Conservation (phyloP, 2,329 filamentous ascomycete species). For the Neodidymelliopsis sp. region DNA sequence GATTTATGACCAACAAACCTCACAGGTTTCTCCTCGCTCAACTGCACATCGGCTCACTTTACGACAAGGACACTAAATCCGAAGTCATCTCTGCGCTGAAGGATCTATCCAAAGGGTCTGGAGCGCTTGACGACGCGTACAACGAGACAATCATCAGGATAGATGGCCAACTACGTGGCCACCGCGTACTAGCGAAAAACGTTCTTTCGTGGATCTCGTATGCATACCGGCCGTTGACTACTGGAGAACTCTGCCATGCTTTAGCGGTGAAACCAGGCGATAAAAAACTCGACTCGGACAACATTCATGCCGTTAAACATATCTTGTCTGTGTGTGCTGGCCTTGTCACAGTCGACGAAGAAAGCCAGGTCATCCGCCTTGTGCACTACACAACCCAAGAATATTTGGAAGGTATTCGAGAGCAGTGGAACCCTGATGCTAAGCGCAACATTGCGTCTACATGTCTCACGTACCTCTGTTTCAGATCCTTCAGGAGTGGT, state of each 20-base stretch:
- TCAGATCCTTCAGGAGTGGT: constrained; percentile 28
- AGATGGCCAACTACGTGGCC: constrained; percentile 43
- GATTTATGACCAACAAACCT: background rate
- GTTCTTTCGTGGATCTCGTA: constrained; percentile 27
- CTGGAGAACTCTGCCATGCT: constrained; percentile 19
- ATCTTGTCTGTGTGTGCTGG: constrained; percentile 35
- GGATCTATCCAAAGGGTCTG: constrained; percentile 39
- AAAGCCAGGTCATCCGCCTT: constrained; percentile 35
- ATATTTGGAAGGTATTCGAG: constrained; percentile 37
- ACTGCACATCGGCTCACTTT: constrained; percentile 48
- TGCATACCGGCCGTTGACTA: constrained; percentile 23
- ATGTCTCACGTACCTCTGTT: constrained; percentile 44
- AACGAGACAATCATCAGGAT: constrained; percentile 54
- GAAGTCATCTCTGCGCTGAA: constrained; percentile 43
- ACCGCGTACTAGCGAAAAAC: constrained; percentile 48
- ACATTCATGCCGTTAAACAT: constrained; percentile 22
- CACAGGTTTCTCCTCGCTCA: constrained; percentile 47
- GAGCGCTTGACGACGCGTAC: constrained; percentile 53
- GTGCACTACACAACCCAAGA: constrained; percentile 42
- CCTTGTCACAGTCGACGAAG: constrained; percentile 40
- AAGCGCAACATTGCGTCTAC: constrained; percentile 27
- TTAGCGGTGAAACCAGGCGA: constrained; percentile 20
- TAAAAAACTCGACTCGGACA: constrained; percentile 15
- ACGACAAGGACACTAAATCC: constrained; percentile 42
- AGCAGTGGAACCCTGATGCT: constrained; percentile 31